Evolutionary conservation across 257 asterid genomes (phyloP).

Genomic region (Fraxinus anomala): DNA sequence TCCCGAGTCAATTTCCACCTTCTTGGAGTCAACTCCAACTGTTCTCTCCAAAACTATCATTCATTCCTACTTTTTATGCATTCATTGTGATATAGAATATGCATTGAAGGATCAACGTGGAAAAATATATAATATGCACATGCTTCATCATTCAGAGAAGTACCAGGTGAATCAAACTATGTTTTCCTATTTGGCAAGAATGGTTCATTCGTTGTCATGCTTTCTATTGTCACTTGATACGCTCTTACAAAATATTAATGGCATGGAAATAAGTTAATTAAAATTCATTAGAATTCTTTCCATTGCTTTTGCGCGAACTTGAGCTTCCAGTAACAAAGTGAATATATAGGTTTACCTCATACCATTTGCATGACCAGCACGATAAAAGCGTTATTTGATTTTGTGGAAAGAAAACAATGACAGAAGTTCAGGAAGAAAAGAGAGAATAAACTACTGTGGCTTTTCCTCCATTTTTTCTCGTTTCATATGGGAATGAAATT

Average conservation of each 20-base stretch:
- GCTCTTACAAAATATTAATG: not conserved
- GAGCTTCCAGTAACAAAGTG: not conserved
- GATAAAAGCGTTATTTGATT: not conserved
- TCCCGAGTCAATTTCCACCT: not conserved
- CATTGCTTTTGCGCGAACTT: not conserved
- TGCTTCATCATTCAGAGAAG: not conserved
- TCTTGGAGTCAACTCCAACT: not conserved
- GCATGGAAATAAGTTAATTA: not conserved
- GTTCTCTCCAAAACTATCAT: not conserved
- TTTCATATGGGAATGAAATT: not conserved
- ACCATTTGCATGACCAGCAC: not conserved
- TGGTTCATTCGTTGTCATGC: not conserved
- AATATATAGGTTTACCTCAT: not conserved
- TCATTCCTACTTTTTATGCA: not conserved
- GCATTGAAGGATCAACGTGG: not conserved
- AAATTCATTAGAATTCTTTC: not conserved
- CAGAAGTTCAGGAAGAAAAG: not conserved
- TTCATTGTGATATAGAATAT: not conserved
- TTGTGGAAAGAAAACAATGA: not conserved
- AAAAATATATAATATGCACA: not conserved
- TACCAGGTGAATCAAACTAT: not conserved
- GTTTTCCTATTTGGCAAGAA: not conserved
- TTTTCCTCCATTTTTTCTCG: not conserved
- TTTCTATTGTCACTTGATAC: not conserved
- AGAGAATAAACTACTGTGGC: not conserved